These are phyloP conservation scores for Coffea humblotiana DNA, from an alignment of 305 asterid species.

Conservation along the genomic window DNA sequence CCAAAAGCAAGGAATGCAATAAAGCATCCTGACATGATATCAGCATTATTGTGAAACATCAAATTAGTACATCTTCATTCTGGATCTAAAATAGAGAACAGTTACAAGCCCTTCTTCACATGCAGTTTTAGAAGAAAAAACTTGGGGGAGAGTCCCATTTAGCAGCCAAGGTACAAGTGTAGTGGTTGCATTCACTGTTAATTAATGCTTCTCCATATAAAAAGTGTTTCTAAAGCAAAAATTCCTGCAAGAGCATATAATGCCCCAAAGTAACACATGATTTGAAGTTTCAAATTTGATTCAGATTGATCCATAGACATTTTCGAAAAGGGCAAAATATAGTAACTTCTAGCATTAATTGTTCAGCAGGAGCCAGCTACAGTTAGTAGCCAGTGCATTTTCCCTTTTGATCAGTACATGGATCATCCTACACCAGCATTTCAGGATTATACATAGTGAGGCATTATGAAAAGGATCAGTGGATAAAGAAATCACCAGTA, in stretches of 20 bases:
- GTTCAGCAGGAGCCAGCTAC: background rate
- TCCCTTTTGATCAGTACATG: background rate
- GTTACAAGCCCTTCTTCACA: background rate
- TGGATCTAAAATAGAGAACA: background rate
- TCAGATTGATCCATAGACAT: background rate
- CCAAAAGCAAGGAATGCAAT: background rate
- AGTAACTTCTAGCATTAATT: too few species aligned
- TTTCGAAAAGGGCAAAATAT: background rate
- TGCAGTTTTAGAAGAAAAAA: background rate
- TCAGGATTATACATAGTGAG: background rate
- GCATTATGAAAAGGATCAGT: background rate
- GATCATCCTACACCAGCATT: background rate
- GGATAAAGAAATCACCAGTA: slow-evolving; percentile 52
- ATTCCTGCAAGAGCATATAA: background rate
- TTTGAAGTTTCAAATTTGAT: background rate
- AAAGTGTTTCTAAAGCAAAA: background rate
- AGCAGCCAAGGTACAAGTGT: background rate
- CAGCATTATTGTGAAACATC: background rate
- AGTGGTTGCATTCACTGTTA: background rate
- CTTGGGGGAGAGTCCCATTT: background rate
- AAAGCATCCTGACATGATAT: background rate
- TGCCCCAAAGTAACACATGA: background rate
- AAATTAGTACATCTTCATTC: background rate
- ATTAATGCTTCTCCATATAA: background rate
- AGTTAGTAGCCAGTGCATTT: background rate